phyloP scores from a whole-genome alignment of 2,329 filamentous ascomycete species.

The Madurella fahalii region DNA sequence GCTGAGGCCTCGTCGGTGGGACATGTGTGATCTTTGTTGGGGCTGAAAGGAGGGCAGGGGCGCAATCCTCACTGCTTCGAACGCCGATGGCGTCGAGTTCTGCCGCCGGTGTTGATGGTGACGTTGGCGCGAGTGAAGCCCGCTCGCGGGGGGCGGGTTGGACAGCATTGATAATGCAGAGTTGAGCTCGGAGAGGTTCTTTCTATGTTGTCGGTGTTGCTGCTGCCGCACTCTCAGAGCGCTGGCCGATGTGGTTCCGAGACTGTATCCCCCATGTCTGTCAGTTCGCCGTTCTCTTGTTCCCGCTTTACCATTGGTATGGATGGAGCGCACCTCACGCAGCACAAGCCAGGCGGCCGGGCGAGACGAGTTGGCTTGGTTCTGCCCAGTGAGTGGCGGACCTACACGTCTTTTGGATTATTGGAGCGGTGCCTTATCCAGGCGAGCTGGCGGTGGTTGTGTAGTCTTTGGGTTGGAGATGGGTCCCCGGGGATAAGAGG shows the following conservation, averaged over 20 bases:
- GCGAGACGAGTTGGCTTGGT: conserved; percentile 43
- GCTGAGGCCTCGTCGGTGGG: conserved; percentile 80
- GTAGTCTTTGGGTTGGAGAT: not conserved
- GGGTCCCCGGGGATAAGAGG: not conserved
- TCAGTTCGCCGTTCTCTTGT: conserved; percentile 8
- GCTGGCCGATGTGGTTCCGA: conserved; percentile 35
- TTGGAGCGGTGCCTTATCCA: not conserved
- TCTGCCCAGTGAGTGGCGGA: conserved; percentile 47
- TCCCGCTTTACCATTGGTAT: not conserved
- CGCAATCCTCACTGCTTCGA: conserved; percentile 68
- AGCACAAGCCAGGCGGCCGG: conserved; percentile 81
- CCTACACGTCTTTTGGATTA: conserved; percentile 29
- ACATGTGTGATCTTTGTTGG: conserved; percentile 36
- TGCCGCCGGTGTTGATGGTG: conserved; percentile 79
- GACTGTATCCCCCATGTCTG: conserved; percentile 20
- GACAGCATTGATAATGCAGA: conserved; percentile 33
- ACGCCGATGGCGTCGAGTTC: conserved; percentile 76
- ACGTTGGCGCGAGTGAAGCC: conserved; percentile 68
- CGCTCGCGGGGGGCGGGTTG: conserved; percentile 53
- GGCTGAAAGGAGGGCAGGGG: conserved; percentile 56
- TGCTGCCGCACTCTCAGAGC: conserved; percentile 46
- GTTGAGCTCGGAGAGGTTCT: conserved; percentile 28
- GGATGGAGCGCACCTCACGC: conserved; percentile 61
- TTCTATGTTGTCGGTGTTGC: conserved; percentile 30
- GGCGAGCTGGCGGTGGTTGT: not conserved